Evolutionary conservation across 345 rosid species (phyloP), one percentile per base, ranked within the genome.

Genomic region (Noccaea caerulescens): DNA sequence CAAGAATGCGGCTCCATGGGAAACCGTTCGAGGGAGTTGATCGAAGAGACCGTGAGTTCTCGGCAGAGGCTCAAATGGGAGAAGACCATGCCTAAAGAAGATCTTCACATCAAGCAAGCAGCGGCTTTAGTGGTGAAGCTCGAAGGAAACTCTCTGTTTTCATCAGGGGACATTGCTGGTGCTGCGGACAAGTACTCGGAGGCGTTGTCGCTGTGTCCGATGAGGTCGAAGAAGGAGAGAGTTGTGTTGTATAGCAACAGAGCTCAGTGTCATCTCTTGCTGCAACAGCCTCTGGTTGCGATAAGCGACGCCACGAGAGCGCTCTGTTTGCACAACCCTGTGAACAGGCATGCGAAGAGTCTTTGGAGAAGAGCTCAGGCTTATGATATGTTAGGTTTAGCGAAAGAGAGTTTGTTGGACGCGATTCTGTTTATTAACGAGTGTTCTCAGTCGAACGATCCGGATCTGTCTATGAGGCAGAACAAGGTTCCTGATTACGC

Each of bases 301-400:
- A 89, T 94, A 72, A 89, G 97, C 13, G 99, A 94, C 74, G 97
- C 98, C 14, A 92, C 99, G 4, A 90, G 79, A 30, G 97, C 98
- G 7, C 88, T 94, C 42, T 84, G 93, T 73, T 86, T 92, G 70
- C 97, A 94, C 68, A 88, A 79, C 75, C 97, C 99, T 0, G 84
- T 84, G 14, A 94, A 92, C 76, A 85, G 93, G 12, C 99, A 94
- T 73, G 99, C 97, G 18, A 94, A 92, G 82, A 89, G 97, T 78
- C 97, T 92, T 0, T 94, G 99, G 98, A 89, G 98, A 73, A 88
- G 99, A 81, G 97, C 99, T 64, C 98, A 94, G 72, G 97, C 98
- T 27, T 94, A 90, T 69, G 99, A 94, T 79, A 94, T 94, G 94
- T 83, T 94, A 10, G 88, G 89, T 34, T 77, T 94, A 77, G 98